Evolutionary conservation across 768 basidiomycete genomes (phyloP).

Genomic region (Lepiota brunneoincarnata): DNA sequence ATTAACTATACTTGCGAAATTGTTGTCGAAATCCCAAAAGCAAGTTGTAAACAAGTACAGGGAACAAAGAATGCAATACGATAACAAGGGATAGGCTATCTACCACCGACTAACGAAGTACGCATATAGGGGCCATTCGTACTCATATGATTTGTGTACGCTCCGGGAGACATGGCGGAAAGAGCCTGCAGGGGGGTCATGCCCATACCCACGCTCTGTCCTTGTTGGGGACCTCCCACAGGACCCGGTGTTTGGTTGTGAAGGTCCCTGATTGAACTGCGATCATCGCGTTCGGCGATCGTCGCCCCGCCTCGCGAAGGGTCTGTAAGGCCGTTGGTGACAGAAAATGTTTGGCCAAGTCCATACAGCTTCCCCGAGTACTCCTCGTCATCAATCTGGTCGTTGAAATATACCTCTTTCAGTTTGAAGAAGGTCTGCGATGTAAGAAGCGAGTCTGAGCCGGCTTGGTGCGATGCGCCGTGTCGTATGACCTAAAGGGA

Average conservation of each 20-base stretch:
- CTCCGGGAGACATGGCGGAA: constrained; percentile 45
- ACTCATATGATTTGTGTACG: constrained; percentile 42
- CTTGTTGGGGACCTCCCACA: constrained; percentile 29
- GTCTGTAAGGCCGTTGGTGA: constrained; percentile 64
- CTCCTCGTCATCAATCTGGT: constrained; percentile 79
- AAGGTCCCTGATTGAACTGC: constrained; percentile 45
- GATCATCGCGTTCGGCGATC: constrained; percentile 79
- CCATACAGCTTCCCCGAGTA: constrained; percentile 85
- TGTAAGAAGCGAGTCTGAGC: constrained; percentile 94
- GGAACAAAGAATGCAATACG: constrained; percentile 6
- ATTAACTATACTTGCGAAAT: background rate
- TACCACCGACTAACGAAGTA: constrained; percentile 53
- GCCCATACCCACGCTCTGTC: constrained; percentile 35
- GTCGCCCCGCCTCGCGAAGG: constrained; percentile 69
- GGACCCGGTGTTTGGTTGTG: constrained; percentile 60
- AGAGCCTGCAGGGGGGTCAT: constrained; percentile 49
- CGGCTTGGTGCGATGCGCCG: constrained; percentile 92
- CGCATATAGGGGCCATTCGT: constrained; percentile 65
- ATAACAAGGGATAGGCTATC: constrained; percentile 30
- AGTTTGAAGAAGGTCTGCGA: constrained; percentile 96
- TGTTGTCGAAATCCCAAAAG: background rate
- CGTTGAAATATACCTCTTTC: constrained; percentile 87
- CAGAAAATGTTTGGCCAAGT: constrained; percentile 74
- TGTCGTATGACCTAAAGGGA: constrained; percentile 81
- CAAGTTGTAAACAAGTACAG: constrained; percentile 6